These are phyloP conservation scores for Colletotrichum cordylinicola DNA, from an alignment of 2,329 filamentous ascomycete genomes.

Conservation along the genomic window DNA sequence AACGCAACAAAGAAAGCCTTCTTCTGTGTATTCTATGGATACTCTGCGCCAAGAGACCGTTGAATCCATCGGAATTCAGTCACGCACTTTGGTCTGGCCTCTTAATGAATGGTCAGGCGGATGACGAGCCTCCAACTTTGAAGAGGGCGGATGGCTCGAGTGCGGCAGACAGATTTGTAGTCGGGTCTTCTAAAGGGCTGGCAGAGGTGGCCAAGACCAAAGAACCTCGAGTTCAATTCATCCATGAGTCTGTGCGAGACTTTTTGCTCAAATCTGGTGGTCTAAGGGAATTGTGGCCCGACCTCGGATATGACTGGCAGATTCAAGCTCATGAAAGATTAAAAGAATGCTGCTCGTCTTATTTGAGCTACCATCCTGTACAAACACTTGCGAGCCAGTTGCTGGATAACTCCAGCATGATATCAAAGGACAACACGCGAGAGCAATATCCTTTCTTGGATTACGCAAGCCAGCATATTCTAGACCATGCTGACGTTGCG, in stretches of 20 bases:
- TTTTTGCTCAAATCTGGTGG: conserved; percentile 46
- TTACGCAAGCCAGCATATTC: conserved; percentile 45
- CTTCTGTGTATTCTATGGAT: conserved; percentile 59
- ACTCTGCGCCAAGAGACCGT: conserved; percentile 50
- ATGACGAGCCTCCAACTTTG: conserved; percentile 27
- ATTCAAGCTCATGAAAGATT: conserved; percentile 46
- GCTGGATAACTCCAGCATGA: background rate
- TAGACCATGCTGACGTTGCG: conserved; percentile 47
- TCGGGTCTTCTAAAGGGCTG: conserved; percentile 55
- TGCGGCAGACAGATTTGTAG: conserved; percentile 37
- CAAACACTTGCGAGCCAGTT: background rate
- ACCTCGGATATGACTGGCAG: conserved; percentile 34
- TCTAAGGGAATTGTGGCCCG: conserved; percentile 32
- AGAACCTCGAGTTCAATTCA: conserved; percentile 51
- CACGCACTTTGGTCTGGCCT: conserved; percentile 40
- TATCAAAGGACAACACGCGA: background rate
- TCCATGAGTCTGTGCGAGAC: conserved; percentile 56
- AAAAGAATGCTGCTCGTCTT: conserved; percentile 46
- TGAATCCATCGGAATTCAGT: conserved; percentile 51
- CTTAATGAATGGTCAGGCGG: background rate
- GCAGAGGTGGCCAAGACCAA: conserved; percentile 43
- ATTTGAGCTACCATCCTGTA: conserved; percentile 32
- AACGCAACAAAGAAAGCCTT: conserved; percentile 42
- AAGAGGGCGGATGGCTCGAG: conserved; percentile 1
- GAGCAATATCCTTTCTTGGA: conserved; percentile 44